Evolutionary conservation across 2,329 filamentous ascomycete species (phyloP).

Genomic region (Gaeumannomyces sp.): DNA sequence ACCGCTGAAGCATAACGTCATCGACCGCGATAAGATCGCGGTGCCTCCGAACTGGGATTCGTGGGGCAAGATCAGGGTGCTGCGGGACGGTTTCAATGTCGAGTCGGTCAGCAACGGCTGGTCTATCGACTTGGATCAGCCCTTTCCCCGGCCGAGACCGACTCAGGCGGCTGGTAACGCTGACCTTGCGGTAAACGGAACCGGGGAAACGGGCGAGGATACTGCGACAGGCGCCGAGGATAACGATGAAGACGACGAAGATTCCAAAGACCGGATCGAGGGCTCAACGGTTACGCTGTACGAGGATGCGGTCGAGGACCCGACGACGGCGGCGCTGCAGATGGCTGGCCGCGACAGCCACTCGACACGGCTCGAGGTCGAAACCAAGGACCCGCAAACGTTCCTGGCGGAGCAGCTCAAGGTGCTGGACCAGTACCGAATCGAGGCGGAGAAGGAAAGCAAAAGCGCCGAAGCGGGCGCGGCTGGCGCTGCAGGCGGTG

Average conservation of each 20-base stretch:
- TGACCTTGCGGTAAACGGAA: background rate
- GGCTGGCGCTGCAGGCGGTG: background rate
- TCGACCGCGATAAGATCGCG: constrained; percentile 88
- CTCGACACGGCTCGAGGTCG: constrained; percentile 49
- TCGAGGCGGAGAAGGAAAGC: constrained; percentile 29
- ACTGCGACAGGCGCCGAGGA: background rate
- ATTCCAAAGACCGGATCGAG: constrained; percentile 26
- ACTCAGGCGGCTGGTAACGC: background rate
- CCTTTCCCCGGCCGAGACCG: constrained; percentile 26
- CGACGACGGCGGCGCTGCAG: constrained; percentile 56
- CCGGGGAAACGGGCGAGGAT: constrained; percentile 1
- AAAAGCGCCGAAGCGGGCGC: background rate
- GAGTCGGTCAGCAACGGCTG: constrained; percentile 80
- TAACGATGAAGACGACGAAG: constrained; percentile 21
- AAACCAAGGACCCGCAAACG: constrained; percentile 66
- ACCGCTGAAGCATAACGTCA: constrained; percentile 81
- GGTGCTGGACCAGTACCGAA: constrained; percentile 60
- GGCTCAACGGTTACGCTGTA: constrained; percentile 66
- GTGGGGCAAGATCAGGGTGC: constrained; percentile 91
- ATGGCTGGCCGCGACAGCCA: constrained; percentile 43
- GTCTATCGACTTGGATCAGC: constrained; percentile 72
- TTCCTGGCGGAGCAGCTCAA: constrained; percentile 73
- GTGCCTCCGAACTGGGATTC: constrained; percentile 98
- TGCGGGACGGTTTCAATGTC: constrained; percentile 87
- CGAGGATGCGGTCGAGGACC: constrained; percentile 73